Evolutionary conservation across 202 grass and related monocot species (phyloP).

Genomic region (Carex sylvatica): DNA sequence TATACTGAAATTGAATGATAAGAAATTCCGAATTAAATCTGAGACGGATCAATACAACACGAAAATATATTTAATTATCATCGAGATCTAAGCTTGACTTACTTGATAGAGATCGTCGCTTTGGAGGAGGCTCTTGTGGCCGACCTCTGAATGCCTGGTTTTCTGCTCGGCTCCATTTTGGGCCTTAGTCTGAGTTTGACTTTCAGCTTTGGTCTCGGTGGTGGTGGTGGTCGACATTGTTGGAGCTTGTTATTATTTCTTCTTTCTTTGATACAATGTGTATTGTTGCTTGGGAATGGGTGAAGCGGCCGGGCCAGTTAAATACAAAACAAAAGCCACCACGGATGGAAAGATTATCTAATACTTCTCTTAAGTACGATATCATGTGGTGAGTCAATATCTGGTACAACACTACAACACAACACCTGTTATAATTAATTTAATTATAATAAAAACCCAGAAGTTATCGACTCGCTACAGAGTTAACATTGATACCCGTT

Average conservation of each 20-base stretch:
- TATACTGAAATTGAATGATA: slow-evolving; percentile 48
- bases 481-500: background rate
- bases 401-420: too few species aligned
- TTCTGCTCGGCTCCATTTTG: slow-evolving; percentile 47
- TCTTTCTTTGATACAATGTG: background rate
- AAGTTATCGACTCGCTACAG: background rate
- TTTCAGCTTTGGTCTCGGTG: background rate
- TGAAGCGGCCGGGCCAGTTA: background rate
- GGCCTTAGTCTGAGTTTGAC: background rate
- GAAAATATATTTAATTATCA: background rate
- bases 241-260: background rate
- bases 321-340: slow-evolving; percentile 9
- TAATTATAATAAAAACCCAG: too few species aligned
- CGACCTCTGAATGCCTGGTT: slow-evolving; percentile 78
- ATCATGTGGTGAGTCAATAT: background rate
- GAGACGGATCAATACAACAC: background rate
- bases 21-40: background rate
- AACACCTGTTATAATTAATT: too few species aligned
- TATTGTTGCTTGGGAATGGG: slow-evolving; percentile 18
- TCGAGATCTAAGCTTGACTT: slow-evolving; percentile 19
- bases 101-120: slow-evolving; percentile 95
- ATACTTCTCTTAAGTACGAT: background rate
- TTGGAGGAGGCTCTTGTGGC: slow-evolving; percentile 91
- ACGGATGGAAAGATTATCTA: background rate
- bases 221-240: slow-evolving; percentile 50